Evolutionary conservation across 495 filamentous ascomycete genomes (phyloP).

Genomic region (Penicillium alfredii): DNA sequence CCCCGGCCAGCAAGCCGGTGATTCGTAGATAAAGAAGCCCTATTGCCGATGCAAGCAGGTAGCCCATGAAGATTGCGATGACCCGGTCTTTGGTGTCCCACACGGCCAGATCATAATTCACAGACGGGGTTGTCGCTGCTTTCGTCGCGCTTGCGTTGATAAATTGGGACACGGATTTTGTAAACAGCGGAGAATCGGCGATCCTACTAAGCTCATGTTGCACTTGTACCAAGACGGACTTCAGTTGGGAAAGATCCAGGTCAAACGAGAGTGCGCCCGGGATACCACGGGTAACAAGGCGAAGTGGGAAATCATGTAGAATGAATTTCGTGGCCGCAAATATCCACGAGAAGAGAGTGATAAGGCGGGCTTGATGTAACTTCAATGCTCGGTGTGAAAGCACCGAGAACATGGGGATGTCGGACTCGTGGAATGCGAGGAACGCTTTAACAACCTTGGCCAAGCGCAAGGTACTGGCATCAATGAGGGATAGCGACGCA

Average conservation of each 20-base stretch:
- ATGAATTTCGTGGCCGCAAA: conserved; percentile 27
- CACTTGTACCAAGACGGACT: conserved; percentile 5
- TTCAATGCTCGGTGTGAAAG: conserved; percentile 55
- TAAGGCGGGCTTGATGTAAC: conserved; percentile 41
- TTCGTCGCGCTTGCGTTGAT: conserved; percentile 19
- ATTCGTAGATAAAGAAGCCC: conserved; percentile 74
- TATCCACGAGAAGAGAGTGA: conserved; percentile 12
- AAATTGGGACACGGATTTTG: conserved; percentile 22
- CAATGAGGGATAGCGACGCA: conserved; percentile 43
- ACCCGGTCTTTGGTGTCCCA: conserved; percentile 74
- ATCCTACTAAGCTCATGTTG: conserved; percentile 21
- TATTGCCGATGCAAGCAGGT: conserved; percentile 58
- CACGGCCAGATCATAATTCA: conserved; percentile 60
- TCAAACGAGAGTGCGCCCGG: conserved; percentile 19
- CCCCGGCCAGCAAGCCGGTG: conserved; percentile 57
- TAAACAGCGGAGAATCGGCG: conserved; percentile 14
- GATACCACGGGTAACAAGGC: conserved; percentile 23
- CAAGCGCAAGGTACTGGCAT: conserved; percentile 37
- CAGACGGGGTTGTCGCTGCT: conserved; percentile 13
- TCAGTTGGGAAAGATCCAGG: conserved; percentile 10
- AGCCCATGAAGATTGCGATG: conserved; percentile 76
- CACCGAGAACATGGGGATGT: conserved; percentile 56
- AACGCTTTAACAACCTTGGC: conserved; percentile 40
- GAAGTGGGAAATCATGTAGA: conserved; percentile 36
- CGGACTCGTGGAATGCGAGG: conserved; percentile 46